phyloP scores from a whole-genome alignment of 106 monocot genomes.

The Apostasia ramifera region DNA sequence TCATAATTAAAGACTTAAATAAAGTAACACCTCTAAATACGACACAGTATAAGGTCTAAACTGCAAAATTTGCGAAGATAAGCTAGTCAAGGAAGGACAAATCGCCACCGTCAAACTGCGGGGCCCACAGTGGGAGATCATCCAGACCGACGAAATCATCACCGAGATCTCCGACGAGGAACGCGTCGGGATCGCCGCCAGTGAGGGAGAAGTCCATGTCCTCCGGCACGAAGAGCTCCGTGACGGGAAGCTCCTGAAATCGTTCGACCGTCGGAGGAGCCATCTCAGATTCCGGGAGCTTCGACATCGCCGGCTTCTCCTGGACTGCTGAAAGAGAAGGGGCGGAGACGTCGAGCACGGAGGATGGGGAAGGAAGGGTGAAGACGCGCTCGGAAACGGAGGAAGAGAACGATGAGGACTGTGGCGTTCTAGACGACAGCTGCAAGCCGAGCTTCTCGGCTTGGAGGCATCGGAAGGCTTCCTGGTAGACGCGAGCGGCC shows the following conservation, averaged over 20 bases:
- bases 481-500: slow-evolving; percentile 23
- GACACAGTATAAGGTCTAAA: neutral
- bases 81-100: slow-evolving; percentile 1
- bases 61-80: slow-evolving; percentile 1
- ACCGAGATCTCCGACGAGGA: slow-evolving; percentile 17
- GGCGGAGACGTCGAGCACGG: slow-evolving; percentile 10
- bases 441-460: neutral
- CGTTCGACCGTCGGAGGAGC: neutral
- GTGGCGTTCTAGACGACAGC: neutral
- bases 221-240: slow-evolving; percentile 11
- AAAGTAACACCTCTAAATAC: too few relatives aligned
- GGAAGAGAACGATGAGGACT: slow-evolving; percentile 2
- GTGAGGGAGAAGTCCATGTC: slow-evolving; percentile 6
- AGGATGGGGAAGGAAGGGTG: slow-evolving; percentile 17
- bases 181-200: neutral
- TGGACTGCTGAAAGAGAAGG: neutral
- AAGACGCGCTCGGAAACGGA: neutral
- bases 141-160: slow-evolving; percentile 22
- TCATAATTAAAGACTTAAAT: too few relatives aligned
- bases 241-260: neutral
- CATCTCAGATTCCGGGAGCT: neutral
- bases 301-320: neutral
- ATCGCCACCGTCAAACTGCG: slow-evolving; percentile 21
- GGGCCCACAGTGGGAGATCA: slow-evolving; percentile 11
- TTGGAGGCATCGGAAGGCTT: neutral